These are phyloP conservation scores for Corymbia calophylla DNA, from an alignment of 441 rosid genomes.

Conservation along the genomic window DNA sequence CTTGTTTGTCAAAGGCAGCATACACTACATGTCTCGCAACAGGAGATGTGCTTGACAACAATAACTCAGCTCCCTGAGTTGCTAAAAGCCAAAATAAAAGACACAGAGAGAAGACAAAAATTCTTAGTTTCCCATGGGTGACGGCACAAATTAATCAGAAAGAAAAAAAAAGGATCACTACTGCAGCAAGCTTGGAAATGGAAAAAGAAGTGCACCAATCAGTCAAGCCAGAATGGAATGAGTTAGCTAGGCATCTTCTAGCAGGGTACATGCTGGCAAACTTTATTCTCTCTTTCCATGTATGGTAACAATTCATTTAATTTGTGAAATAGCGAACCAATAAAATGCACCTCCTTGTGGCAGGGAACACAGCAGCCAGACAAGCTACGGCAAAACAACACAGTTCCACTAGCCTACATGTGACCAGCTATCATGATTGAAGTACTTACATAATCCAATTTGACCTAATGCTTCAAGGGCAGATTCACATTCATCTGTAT, in stretches of 20 bases:
- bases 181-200: neutral
- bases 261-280: neutral
- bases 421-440: neutral
- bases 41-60: constrained; percentile 49
- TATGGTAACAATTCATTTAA: neutral
- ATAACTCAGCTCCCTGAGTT: constrained; percentile 52
- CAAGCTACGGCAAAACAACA: neutral
- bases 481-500: constrained; percentile 61
- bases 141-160: neutral
- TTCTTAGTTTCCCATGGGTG: neutral
- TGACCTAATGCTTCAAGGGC: constrained; percentile 87
- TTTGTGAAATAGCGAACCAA: neutral
- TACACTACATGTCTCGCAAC: constrained; percentile 63
- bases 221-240: neutral
- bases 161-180: neutral
- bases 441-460: constrained; percentile 70
- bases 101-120: neutral
- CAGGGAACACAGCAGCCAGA: constrained; percentile 2
- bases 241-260: neutral
- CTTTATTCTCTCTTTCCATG: neutral
- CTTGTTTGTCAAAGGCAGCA: constrained; percentile 72
- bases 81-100: constrained; percentile 33
- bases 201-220: neutral
- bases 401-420: neutral
- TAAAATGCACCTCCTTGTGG: neutral